Base-by-base conservation (phyloP, 345 rosid genomes). In the Punica granatum region DNA sequence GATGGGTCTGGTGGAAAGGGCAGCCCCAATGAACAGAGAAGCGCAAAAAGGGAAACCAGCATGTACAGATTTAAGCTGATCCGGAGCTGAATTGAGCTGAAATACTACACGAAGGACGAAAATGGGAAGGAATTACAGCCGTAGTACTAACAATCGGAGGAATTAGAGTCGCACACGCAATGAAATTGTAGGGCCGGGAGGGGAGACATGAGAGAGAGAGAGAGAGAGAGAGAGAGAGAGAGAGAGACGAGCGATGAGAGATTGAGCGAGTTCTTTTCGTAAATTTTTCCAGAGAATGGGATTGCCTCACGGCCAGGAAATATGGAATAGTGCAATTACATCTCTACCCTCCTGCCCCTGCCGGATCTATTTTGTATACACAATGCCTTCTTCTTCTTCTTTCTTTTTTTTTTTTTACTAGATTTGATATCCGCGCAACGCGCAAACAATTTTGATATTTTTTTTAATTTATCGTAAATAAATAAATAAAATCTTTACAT, bases 81-180 rank as follows among this genome's bases (percentile, higher is more conserved):
- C 32, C 65, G 21, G 46, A n/a, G 66, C 18, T 13, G 25, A 63
- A 42, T 23, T 63, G 66, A 63, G 31, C 65, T n/a, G 41, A 61
- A 33, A 61, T 34, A 21, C 6, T 0, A 49, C 28, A 23, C 2
- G 4, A 1, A 16, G 64, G 21, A 9, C 42, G 43, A 31, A 18
- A 34, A 16, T 19, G 65, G 41, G 65, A 19, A 62, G 14, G 21
- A 15, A 11, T 14, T 12, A 33, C 23, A 13, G 32, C 6, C 65
- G 28, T 39, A 19, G 15, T 23, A 36, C 14, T 21, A 13, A 28
- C 18, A 39, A n/a, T n/a, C 9, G 32, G 26, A 63, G 42, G 66
- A 63, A 63, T 36, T n/a, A 36, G 66, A 33, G 66, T 36, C 66
- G 32, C 37, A 37, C 66, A 63, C 66, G 66, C 31, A 39, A 63